Percentiles rank a stretch among this genome's conserved stretches.
phyloP scores from a whole-genome alignment of 2,329 filamentous ascomycete species.

The Fusarium camptoceras region DNA sequence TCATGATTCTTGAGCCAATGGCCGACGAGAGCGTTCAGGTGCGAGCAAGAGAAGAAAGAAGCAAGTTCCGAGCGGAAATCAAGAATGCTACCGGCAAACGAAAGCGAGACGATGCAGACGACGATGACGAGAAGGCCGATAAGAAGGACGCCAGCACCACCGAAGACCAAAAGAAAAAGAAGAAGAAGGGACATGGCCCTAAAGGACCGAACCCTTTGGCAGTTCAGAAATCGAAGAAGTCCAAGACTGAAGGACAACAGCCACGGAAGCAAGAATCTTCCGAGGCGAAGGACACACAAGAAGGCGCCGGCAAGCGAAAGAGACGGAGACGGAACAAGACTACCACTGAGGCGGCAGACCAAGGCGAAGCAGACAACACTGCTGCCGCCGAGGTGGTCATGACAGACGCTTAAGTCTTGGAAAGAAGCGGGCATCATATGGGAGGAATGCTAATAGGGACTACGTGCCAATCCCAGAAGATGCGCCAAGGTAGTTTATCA shows the following conservation, averaged over 20 bases:
- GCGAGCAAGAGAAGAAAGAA: constrained; percentile 75
- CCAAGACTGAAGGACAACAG: constrained; percentile 44
- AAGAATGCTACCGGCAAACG: constrained; percentile 64
- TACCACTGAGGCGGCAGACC: constrained; percentile 21
- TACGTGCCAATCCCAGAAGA: constrained; percentile 26
- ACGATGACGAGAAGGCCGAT: constrained; percentile 46
- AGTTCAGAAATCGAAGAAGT: constrained; percentile 76
- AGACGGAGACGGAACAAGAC: constrained; percentile 50
- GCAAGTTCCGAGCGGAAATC: constrained; percentile 79
- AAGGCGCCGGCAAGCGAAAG: constrained; percentile 49
- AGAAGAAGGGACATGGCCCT: constrained; percentile 68
- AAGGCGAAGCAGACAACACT: constrained; percentile 23
- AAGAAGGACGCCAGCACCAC: constrained; percentile 21
- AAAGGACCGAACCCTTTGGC: constrained; percentile 79
- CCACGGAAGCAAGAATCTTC: constrained; percentile 52
- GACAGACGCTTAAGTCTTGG: constrained; percentile 32
- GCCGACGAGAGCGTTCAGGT: constrained; percentile 72
- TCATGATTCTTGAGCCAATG: constrained; percentile 81
- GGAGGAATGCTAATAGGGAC: constrained; percentile 37
- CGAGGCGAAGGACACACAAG: constrained; percentile 40
- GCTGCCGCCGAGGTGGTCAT: constrained; percentile 17
- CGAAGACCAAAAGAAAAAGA: constrained; percentile 58
- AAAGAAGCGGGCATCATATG: constrained; percentile 6
- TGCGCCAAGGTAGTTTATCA: constrained; percentile 19
- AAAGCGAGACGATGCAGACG: constrained; percentile 61